These are phyloP conservation scores for Rhynchospora breviuscula DNA, from an alignment of 176 grass and related monocot species.

Conservation along the genomic window DNA sequence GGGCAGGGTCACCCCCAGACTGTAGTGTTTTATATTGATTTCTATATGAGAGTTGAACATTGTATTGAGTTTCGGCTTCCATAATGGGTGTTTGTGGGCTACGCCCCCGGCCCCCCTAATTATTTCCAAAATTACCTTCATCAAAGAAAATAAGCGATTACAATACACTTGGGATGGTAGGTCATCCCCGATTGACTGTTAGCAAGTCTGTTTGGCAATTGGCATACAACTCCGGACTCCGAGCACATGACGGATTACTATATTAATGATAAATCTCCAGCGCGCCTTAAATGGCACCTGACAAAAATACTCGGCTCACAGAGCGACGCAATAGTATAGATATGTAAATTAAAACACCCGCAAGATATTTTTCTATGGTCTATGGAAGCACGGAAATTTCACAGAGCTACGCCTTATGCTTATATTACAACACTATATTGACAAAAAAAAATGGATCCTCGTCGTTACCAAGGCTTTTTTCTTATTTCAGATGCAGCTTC, in stretches of 20 bases:
- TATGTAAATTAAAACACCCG: neutral
- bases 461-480: constrained; percentile 9
- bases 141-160: neutral
- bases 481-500: constrained; percentile 56
- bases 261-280: neutral
- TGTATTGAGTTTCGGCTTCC: no score
- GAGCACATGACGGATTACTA: neutral
- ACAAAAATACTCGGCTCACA: neutral
- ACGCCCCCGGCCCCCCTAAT: no score
- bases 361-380: neutral
- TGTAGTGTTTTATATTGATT: no score
- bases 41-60: no score
- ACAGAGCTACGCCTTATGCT: neutral
- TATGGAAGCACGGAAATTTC: neutral
- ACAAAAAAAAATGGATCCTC: neutral
- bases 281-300: neutral
- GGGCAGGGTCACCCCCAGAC: no score
- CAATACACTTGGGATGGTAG: neutral
- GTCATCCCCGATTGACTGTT: neutral
- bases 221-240: neutral
- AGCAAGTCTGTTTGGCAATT: neutral
- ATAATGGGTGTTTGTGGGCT: no score
- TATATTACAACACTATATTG: neutral
- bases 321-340: neutral
- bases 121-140: no score